Base-by-base conservation (phyloP, 352 stramenopile species). In the Pythium biforme region DNA sequence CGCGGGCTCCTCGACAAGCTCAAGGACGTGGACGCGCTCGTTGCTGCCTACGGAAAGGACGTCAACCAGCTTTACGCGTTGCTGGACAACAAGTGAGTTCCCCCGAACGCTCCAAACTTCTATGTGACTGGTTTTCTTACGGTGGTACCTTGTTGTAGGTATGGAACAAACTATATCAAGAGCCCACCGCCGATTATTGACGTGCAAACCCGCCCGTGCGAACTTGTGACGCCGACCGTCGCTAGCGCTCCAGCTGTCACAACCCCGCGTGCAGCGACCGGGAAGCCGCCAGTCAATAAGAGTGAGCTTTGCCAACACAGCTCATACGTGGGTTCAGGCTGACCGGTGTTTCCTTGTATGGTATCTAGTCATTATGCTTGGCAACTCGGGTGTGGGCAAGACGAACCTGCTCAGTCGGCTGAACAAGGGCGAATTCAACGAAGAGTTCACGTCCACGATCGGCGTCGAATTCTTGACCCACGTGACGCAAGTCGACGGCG, bases 391-490 rank as follows among this genome's bases (percentile, higher is more conserved):
- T 15, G 88, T 96, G 0, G 88, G 86, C 23, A 96, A 96, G 68
- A 94, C 82, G 19, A 95, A 93, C 45, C 55, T 96, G 39, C 81
- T 96, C 40, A 88, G 73, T 47, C 79, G 84, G 3, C 68, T 93
- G 14, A 81, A 92, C 70, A 91, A 89, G 56, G 80, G 83, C 67
- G 86, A 95, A 55, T 96, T 95, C 64, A 90, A 70, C 55, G 72
- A 86, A 29, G 83, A 95, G 46, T 95, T 95, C 66, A 81, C 76
- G 31, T 93, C 83, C 4, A 95, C 88, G 12, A 86, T 96, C 31
- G 86, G 86, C 33, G 86, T 94, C 37, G 88, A 96, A 61, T 96
- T 96, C 55, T 74, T 94, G n/a, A 94, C 88, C 11, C 86, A 95
- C 60, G 59, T 74, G n/a, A 83, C 90, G 31, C 70, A 81, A 17